These are phyloP conservation scores for Cladosporium sp. DNA, from an alignment of 2,329 filamentous ascomycete genomes.

Conservation along the genomic window DNA sequence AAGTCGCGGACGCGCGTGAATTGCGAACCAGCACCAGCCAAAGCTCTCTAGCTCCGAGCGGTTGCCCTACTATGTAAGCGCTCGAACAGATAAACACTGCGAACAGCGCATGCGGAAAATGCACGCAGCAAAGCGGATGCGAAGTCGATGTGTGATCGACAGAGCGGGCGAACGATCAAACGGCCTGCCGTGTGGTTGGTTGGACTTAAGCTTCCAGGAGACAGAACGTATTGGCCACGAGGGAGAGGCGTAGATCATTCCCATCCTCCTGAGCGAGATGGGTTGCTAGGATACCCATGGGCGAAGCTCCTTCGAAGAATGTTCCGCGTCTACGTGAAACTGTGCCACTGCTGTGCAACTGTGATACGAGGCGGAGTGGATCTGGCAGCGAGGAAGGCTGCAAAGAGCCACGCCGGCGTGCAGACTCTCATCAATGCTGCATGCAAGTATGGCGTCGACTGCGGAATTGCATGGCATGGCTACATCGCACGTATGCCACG, in stretches of 20 bases:
- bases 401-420: neutral
- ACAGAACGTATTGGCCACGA: neutral
- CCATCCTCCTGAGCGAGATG: neutral
- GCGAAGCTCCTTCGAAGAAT: conserved; percentile 4
- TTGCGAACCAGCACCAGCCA: neutral
- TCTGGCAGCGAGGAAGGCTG: too few species aligned
- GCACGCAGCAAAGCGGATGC: neutral
- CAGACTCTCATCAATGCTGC: neutral
- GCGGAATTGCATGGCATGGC: conserved; percentile 2
- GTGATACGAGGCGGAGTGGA: neutral
- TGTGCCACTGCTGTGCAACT: conserved; percentile 5
- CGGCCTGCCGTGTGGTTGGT: neutral
- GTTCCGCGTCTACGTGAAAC: conserved; percentile 11
- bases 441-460: conserved; percentile 11
- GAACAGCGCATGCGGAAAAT: neutral
- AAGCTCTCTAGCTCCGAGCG: neutral
- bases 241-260: conserved; percentile 3
- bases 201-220: neutral
- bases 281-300: conserved; percentile 3
- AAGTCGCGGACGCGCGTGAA: conserved; percentile 6
- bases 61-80: neutral
- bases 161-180: neutral
- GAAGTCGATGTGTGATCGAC: neutral
- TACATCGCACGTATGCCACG: neutral
- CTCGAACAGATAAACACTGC: neutral